Evolutionary conservation across 2,329 filamentous ascomycete genomes (phyloP).

Genomic region (Dissoconium aciculare): DNA sequence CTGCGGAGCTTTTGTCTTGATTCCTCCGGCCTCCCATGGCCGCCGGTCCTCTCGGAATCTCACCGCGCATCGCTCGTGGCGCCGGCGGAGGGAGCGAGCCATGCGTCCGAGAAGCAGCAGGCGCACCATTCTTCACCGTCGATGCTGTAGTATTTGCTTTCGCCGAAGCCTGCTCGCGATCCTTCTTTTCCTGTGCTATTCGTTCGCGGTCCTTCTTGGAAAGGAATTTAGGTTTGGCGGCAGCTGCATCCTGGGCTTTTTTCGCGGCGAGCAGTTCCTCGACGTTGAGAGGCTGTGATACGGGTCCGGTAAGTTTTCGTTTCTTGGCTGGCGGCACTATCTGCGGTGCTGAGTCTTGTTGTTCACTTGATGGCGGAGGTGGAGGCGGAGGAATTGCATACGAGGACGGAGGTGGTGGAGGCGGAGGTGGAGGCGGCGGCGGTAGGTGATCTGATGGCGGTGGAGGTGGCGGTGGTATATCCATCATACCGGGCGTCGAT

Average conservation of each 20-base stretch:
- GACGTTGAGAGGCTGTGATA: conserved; percentile 53
- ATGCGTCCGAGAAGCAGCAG: neutral
- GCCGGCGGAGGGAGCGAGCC: conserved; percentile 43
- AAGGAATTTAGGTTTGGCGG: conserved; percentile 76
- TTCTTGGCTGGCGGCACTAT: conserved; percentile 16
- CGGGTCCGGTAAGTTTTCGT: conserved; percentile 36
- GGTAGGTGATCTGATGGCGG: conserved; percentile 11
- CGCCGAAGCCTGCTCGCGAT: conserved; percentile 49
- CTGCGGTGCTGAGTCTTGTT: neutral
- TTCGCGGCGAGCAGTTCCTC: conserved; percentile 77
- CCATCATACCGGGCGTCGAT: neutral
- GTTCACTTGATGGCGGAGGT: conserved; percentile 3
- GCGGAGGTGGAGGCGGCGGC: conserved; percentile 6
- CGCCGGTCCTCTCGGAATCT: conserved; percentile 35
- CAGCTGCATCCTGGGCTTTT: conserved; percentile 68
- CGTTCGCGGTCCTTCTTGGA: conserved; percentile 70
- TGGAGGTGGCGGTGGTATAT: conserved; percentile 4
- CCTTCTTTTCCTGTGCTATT: conserved; percentile 61
- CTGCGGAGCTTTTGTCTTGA: conserved; percentile 35
- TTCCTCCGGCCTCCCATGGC: conserved; percentile 30
- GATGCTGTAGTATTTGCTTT: conserved; percentile 30
- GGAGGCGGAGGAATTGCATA: conserved; percentile 5
- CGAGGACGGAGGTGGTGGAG: conserved; percentile 3
- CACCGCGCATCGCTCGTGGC: conserved; percentile 50
- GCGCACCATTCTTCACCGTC: conserved; percentile 24